phyloP scores from a whole-genome alignment of 768 basidiomycete genomes.

The Collybia mongolica region DNA sequence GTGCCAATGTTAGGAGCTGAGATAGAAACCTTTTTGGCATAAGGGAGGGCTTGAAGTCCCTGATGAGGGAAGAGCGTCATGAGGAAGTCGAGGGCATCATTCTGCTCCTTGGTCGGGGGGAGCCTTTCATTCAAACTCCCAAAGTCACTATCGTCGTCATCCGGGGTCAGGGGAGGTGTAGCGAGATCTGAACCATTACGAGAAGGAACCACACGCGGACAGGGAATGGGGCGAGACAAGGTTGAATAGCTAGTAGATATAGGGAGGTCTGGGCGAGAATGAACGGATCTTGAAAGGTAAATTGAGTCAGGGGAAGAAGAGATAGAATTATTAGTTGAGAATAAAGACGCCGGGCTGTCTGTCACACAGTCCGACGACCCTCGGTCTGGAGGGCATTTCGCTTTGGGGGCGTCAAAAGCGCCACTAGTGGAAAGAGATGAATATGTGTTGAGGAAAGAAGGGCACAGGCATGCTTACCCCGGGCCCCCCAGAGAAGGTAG shows the following conservation, averaged over 20 bases:
- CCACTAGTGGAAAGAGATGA: slow-evolving; percentile 53
- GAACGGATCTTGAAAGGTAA: slow-evolving; percentile 8
- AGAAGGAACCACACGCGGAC: slow-evolving; percentile 42
- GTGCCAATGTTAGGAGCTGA: slow-evolving; percentile 66
- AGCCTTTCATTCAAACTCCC: slow-evolving; percentile 30
- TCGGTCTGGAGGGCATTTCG: slow-evolving; percentile 94
- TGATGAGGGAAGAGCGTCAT: slow-evolving; percentile 76
- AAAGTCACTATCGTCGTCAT: slow-evolving; percentile 54
- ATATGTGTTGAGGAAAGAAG: not conserved
- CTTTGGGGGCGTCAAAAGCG: slow-evolving; percentile 90
- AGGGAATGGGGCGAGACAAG: slow-evolving; percentile 24
- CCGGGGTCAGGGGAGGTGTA: slow-evolving; percentile 82
- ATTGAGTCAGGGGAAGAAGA: slow-evolving; percentile 29
- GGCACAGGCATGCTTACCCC: slow-evolving; percentile 52
- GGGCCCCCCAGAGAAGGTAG: slow-evolving; percentile 92
- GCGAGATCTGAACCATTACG: slow-evolving; percentile 43
- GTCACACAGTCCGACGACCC: slow-evolving; percentile 96
- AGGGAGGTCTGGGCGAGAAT: slow-evolving; percentile 16
- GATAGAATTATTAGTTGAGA: slow-evolving; percentile 41
- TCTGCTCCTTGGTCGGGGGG: slow-evolving; percentile 42
- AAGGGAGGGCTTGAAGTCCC: slow-evolving; percentile 65
- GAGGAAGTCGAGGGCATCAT: slow-evolving; percentile 75
- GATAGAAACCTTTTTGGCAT: slow-evolving; percentile 73
- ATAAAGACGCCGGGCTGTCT: slow-evolving; percentile 78
- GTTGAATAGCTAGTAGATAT: slow-evolving; percentile 15